A percentile compares a stretch with the other conserved stretches of the same genome.
phyloP scores from a whole-genome alignment of 345 rosid species.

The Populus nigra region DNA sequence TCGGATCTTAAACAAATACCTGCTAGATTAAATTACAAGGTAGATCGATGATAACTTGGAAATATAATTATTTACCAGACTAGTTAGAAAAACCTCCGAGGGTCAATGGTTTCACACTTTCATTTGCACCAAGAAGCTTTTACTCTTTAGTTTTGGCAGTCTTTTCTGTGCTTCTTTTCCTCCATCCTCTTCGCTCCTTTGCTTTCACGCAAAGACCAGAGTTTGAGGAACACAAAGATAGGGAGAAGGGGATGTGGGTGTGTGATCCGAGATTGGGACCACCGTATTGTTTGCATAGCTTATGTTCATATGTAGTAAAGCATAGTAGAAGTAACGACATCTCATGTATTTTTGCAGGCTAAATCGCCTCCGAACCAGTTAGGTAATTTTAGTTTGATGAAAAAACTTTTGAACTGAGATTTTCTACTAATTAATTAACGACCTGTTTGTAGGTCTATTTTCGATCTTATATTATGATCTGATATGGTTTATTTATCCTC shows the following conservation, averaged over 20 bases:
- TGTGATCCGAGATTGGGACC: conserved; percentile 55
- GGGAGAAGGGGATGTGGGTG: conserved; percentile 34
- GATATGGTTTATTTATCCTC: no score
- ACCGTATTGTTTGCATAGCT: conserved; percentile 6
- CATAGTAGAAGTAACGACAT: no score
- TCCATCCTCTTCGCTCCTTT: conserved; percentile 29
- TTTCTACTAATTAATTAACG: no score
- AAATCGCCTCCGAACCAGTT: no score
- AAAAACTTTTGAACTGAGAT: no score
- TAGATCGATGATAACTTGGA: no score
- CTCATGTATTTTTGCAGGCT: no score
- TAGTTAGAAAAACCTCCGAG: not conserved
- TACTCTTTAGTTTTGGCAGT: not conserved
- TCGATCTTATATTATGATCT: no score
- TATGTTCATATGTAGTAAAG: not conserved
- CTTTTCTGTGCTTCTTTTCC: not conserved
- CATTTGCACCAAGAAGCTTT: conserved; percentile 11
- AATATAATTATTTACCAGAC: not conserved
- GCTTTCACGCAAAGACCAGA: conserved; percentile 58
- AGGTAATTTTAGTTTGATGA: no score
- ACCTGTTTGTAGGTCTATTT: no score
- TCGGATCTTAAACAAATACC: no score
- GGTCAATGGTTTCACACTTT: not conserved
- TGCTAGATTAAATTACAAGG: no score
- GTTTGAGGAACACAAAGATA: conserved; percentile 34